A percentile compares a stretch with the other conserved stretches of the same genome.
These are phyloP conservation scores for Parmelia sp. DNA, from an alignment of 495 filamentous ascomycete genomes.

Conservation along the genomic window DNA sequence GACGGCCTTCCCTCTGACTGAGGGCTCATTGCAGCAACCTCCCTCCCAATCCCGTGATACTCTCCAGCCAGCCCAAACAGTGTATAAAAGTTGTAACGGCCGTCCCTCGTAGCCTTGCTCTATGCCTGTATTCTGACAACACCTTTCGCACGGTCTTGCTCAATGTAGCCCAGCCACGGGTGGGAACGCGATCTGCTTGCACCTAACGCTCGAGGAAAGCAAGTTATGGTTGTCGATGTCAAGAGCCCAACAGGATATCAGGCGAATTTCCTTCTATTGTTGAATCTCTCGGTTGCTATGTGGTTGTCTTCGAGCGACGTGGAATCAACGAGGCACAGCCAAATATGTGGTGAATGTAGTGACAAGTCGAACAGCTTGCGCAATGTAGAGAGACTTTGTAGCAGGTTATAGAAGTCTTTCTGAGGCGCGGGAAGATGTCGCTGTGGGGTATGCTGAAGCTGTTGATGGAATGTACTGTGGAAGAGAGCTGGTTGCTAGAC, in stretches of 20 bases:
- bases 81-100: background rate
- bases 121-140: background rate
- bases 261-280: background rate
- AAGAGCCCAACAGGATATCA: background rate
- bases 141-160: background rate
- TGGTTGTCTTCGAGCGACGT: conserved; percentile 7
- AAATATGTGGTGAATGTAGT: background rate
- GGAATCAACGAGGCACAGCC: conserved; percentile 4
- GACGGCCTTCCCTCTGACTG: conserved; percentile 26
- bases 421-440: background rate
- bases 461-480: conserved; percentile 14
- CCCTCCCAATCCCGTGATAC: conserved; percentile 5
- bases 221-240: background rate
- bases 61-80: background rate
- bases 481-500: conserved; percentile 4
- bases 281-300: background rate
- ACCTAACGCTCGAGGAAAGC: background rate
- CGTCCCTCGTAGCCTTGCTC: background rate
- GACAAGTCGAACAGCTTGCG: conserved; percentile 1
- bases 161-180: background rate
- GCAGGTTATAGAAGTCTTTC: background rate
- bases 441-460: conserved; percentile 6
- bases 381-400: background rate
- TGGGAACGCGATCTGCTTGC: background rate
- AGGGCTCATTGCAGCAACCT: conserved; percentile 22